phyloP scores from a whole-genome alignment of 83 land plant genomes.

The Picea abies region DNA sequence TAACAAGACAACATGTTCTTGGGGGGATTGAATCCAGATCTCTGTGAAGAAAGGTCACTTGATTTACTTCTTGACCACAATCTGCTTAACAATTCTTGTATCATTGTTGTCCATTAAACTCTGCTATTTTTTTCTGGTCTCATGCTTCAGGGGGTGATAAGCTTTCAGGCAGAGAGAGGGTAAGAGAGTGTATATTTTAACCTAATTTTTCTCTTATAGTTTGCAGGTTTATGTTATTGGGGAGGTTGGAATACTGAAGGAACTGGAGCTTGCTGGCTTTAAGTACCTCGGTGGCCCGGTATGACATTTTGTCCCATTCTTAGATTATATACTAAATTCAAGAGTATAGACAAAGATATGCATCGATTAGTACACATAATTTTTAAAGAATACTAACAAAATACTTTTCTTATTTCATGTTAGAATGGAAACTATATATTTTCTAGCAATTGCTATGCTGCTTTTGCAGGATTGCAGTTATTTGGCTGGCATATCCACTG shows the following conservation, averaged over 20 bases:
- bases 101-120: background rate
- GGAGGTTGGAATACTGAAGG: slow-evolving; percentile 88
- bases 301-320: slow-evolving; percentile 19
- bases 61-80: too few relatives aligned
- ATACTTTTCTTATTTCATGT: background rate
- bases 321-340: background rate
- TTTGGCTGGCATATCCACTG: background rate
- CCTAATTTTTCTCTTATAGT: slow-evolving; percentile 7
- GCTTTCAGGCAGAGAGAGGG: background rate
- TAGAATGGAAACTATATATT: background rate
- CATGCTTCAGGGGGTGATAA: background rate
- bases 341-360: background rate
- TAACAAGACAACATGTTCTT: too few relatives aligned
- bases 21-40: too few relatives aligned
- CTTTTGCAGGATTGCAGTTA: background rate
- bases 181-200: background rate
- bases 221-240: slow-evolving; percentile 94
- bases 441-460: background rate
- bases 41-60: too few relatives aligned
- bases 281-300: slow-evolving; percentile 93
- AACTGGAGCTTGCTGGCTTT: slow-evolving; percentile 91
- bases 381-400: background rate
- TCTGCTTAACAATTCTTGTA: background rate
- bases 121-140: background rate
- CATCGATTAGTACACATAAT: background rate